Evolutionary conservation across 352 stramenopile species (phyloP), one percentile per base, ranked within the genome.

Genomic region (Pythium guiyangense): DNA sequence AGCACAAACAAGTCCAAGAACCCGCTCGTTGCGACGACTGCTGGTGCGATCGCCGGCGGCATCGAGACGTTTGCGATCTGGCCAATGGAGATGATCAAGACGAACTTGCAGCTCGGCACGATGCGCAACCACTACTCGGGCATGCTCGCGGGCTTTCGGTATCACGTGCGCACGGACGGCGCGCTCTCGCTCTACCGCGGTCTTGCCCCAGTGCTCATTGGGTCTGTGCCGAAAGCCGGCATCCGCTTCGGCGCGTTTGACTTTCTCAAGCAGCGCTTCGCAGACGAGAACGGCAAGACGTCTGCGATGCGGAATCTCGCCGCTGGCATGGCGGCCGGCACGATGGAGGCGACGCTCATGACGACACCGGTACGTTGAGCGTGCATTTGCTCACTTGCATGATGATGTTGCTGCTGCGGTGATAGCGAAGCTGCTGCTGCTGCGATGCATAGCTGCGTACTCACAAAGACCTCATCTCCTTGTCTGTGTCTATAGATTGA

Each of bases 221-320:
- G 94, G 20, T 97, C 86, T 49, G 93, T 98, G 44, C 96, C 96
- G 9, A 99, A 99, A 65, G 94, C 96, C 8, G 95, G 95, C 12
- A 98, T 99, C 52, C 94, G 96, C 17, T 99, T 99, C 63, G 95
- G 96, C 55, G 84, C 91, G 6, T 98, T 98, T 69, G 90, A 96
- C 65, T 90, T 79, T 42, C 84, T 97, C 59, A 96, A 96, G 65
- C 64, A 60, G 48, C 67, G 59, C 49, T 77, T 98, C 42, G 80
- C 90, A 2, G 88, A 96, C 45, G 74, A 92, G 51, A 66, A 97
- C 47, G 96, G 96, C 52, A 90, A 95, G 60, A 86, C 97, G 26
- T 97, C 84, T 15, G 76, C 89, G 34, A 66, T 81, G 54, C 86
- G 96, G 54, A 97, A 97, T 63, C 96, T 99, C 55, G 69, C 89